phyloP scores from a whole-genome alignment of 1,284 basidiomycete species.

The Ganoderma lucidum region DNA sequence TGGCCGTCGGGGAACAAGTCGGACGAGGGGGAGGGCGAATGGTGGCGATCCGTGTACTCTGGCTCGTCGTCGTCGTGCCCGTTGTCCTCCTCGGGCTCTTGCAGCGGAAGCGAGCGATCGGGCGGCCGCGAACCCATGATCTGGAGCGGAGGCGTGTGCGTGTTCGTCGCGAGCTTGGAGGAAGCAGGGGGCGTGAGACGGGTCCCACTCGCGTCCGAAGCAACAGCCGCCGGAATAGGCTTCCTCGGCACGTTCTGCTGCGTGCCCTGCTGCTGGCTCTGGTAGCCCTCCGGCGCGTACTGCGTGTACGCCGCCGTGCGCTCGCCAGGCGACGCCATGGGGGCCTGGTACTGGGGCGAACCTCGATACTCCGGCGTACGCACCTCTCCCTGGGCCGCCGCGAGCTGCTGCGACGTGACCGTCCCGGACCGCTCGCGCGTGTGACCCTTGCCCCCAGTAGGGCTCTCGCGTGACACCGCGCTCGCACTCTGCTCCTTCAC shows the following conservation, averaged over 20 bases:
- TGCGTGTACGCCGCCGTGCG: constrained; percentile 57
- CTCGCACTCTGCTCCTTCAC: constrained; percentile 18
- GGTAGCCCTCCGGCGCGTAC: constrained; percentile 59
- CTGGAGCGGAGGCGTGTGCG: constrained; percentile 66
- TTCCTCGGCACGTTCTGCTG: constrained; percentile 42
- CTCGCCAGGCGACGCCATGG: constrained; percentile 60
- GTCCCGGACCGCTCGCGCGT: constrained; percentile 53
- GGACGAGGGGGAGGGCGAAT: constrained; percentile 63
- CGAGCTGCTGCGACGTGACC: constrained; percentile 40
- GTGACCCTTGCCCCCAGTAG: constrained; percentile 41
- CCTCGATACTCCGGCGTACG: constrained; percentile 59
- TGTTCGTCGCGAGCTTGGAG: constrained; percentile 48
- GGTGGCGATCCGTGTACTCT: constrained; percentile 45
- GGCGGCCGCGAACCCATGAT: constrained; percentile 65
- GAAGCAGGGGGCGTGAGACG: constrained; percentile 54
- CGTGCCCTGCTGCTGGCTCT: constrained; percentile 38
- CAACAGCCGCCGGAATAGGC: constrained; percentile 28
- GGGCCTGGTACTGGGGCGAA: constrained; percentile 61
- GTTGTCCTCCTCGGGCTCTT: constrained; percentile 76
- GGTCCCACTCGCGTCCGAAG: constrained; percentile 35
- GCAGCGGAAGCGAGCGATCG: constrained; percentile 77
- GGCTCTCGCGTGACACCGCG: constrained; percentile 53
- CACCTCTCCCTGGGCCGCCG: constrained; percentile 38
- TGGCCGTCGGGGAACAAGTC: constrained; percentile 60
- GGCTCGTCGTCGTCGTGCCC: constrained; percentile 43